A percentile compares a stretch with the other conserved stretches of the same genome.
Evolutionary conservation across 2,329 filamentous ascomycete species (phyloP).

Genomic region (Microsporum audouinii): DNA sequence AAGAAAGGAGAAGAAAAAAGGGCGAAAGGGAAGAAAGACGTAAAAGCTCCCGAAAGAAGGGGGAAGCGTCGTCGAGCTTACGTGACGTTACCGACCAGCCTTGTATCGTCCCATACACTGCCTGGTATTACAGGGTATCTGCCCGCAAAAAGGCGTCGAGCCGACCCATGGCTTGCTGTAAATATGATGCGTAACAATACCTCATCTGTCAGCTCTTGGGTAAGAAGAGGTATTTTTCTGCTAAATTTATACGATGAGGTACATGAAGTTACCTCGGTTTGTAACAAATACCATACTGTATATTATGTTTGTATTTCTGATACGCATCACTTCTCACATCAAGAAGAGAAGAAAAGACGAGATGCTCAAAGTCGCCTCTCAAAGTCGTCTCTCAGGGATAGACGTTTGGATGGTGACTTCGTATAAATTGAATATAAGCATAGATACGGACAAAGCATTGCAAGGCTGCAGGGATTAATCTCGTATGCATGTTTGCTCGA

Average conservation of each 20-base stretch:
- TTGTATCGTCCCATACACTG: background rate
- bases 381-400: too few species aligned
- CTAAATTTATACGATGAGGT: background rate
- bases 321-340: background rate
- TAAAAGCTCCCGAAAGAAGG: background rate
- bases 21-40: background rate
- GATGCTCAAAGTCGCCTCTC: too few species aligned
- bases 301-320: background rate
- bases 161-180: background rate
- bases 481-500: too few species aligned
- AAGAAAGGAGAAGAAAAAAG: background rate
- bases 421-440: too few species aligned
- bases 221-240: background rate
- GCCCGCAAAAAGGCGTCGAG: background rate
- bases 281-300: background rate
- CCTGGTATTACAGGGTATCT: background rate
- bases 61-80: background rate
- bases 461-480: too few species aligned
- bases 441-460: too few species aligned
- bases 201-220: background rate
- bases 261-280: background rate
- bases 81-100: background rate
- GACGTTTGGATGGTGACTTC: too few species aligned
- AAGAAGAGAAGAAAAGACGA: background rate
- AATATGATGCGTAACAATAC: background rate